Percentiles rank a stretch among this genome's conserved stretches.
Conservation (phyloP, 2,329 filamentous ascomycete genomes). For the Pyricularia pennisetigena region DNA sequence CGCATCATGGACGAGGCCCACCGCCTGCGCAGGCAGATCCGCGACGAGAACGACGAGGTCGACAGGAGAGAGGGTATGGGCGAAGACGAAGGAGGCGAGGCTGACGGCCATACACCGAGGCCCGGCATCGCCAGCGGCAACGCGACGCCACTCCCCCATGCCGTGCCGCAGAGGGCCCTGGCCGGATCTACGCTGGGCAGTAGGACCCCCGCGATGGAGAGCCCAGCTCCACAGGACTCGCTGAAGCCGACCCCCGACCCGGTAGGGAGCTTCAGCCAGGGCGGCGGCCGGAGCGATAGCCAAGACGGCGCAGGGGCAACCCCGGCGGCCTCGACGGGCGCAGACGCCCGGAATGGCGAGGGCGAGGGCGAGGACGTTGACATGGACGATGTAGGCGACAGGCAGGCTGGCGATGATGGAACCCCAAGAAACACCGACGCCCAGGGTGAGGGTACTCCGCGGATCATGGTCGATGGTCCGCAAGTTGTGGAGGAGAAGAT, state of each 20-base stretch:
- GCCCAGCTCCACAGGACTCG: conserved; percentile 17
- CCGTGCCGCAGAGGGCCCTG: conserved; percentile 10
- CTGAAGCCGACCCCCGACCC: conserved; percentile 23
- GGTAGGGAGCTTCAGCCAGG: conserved; percentile 23
- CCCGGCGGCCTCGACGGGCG: conserved; percentile 15
- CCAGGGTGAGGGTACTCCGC: conserved; percentile 31
- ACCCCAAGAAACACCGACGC: conserved; percentile 19
- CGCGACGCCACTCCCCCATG: conserved; percentile 26
- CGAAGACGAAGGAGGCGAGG: conserved; percentile 24
- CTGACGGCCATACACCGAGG: conserved; percentile 40
- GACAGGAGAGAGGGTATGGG: conserved; percentile 78
- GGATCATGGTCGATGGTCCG: conserved; percentile 39
- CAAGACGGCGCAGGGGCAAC: conserved; percentile 19
- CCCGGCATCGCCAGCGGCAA: conserved; percentile 40
- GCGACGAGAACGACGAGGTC: conserved; percentile 92
- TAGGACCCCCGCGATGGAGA: conserved; percentile 20
- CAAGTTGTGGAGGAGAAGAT: conserved; percentile 47
- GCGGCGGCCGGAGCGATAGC: conserved; percentile 26
- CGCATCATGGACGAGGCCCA: conserved; percentile 87
- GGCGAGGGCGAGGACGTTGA: conserved; percentile 44
- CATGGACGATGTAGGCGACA: conserved; percentile 39
- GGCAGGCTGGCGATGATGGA: conserved; percentile 18
- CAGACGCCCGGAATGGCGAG: conserved; percentile 20
- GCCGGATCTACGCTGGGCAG: conserved; percentile 16
- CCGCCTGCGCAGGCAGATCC: conserved; percentile 72